phyloP scores from a whole-genome alignment of 2,329 filamentous ascomycete genomes.

The Trichoderma hamatum region DNA sequence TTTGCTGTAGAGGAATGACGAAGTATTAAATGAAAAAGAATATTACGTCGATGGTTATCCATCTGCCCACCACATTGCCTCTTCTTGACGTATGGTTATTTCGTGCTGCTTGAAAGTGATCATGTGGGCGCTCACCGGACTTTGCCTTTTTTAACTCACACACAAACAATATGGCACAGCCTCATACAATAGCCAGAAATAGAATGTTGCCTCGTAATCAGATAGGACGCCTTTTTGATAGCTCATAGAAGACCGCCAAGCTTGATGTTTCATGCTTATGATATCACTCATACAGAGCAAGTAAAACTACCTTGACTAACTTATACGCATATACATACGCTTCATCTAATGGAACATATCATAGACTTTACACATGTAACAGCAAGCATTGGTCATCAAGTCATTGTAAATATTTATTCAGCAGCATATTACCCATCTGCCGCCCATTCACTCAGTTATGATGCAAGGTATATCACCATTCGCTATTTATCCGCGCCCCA shows the following conservation, averaged over 20 bases:
- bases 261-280: neutral
- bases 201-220: neutral
- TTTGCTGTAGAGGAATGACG: neutral
- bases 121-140: neutral
- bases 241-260: neutral
- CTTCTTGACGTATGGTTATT: neutral
- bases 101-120: neutral
- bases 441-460: neutral
- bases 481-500: neutral
- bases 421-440: neutral
- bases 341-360: neutral
- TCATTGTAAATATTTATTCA: constrained; percentile 12
- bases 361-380: neutral
- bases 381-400: neutral
- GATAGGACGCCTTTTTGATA: neutral
- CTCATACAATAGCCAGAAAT: neutral
- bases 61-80: neutral
- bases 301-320: neutral
- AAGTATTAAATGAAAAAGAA: neutral
- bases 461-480: neutral
- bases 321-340: neutral
- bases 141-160: neutral
- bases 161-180: neutral
- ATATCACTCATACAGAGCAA: neutral
- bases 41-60: neutral